Base-by-base conservation (phyloP, 2,329 filamentous ascomycete genomes). In the Tolypocladium tropicale region DNA sequence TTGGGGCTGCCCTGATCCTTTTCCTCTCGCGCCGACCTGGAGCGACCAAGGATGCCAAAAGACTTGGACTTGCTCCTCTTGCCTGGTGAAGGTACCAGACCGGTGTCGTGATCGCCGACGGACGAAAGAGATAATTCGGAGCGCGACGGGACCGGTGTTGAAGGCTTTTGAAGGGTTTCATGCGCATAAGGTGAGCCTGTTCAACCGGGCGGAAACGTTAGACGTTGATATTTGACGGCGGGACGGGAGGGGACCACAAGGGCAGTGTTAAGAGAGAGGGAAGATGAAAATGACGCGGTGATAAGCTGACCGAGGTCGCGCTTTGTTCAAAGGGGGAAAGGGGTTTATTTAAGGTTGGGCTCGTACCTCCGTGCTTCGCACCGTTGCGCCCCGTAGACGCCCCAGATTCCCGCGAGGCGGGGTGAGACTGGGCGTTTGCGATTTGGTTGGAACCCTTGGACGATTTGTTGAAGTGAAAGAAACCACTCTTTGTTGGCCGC, bases 11-110 rank as follows among this genome's bases (percentile, higher is more conserved):
- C 67, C 58, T 67, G 70, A 55, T 80, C 78, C 63, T 75, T 80
- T 58, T 75, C 80, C 57, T 80, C 78, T 59, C 75, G 76, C 57
- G 76, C 70, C 21, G 81, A 83, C 60, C 72, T 76, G 57, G 75
- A 75, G 46, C 81, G 79, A 57, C 74, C 72, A 18, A 84, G 67
- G 28, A 80, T 69, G 23, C 73, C 73, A 66, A 84, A 84, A 10
- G 78, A 72, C 58, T 83, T 84, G 16, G 76, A 73, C 62, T 83
- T 83, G 61, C 65, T 70, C 65, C 75, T 80, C 67, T 76, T 79
- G 23, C 67, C 63, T 6, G 68, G 67, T n/a, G 68, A 63, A 21
- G 59, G 72, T 65, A 59, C 62, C 23, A 65, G 60, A 54, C 65
- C 54, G 51, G 63, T 62, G 55, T 82, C 79, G 67, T 72, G 67